Base-by-base conservation (phyloP, 2,329 filamentous ascomycete genomes). In the Neophaeococcomyces mojaviensis region DNA sequence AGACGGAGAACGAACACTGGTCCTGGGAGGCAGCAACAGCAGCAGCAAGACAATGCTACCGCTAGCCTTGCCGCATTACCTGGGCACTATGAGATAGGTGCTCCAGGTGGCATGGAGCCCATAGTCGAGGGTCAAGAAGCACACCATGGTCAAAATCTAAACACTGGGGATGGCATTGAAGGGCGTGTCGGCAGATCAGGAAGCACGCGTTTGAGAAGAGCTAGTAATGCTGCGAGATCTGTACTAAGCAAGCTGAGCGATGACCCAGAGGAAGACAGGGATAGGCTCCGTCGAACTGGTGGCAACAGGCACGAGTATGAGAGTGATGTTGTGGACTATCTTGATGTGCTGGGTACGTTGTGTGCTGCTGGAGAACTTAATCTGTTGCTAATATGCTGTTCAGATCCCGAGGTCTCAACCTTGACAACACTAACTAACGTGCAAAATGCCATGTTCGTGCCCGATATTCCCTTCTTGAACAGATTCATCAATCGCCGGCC, bases 361-460 rank as follows among this genome's bases (percentile, higher is more conserved):
- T 28, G 37, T 13, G 13, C 35, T 16, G 9, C 12, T 10, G 28
- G 47, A 10, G 30, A 35, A 7, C 36, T 7, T 37, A 18, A 54
- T 49, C 30, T 56, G 44, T 18, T 24, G 49, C 53, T 64, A 46
- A 69, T 52, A 13, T 32, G 20, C 6, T 48, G 30, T 22, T 4
- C 53, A 88, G 87, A 94, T 57, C 86, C 87, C 34, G 86, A 94
- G 66, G 81, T 94, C 3, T 80, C 86, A 30, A 87, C 87, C 0
- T 69, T 94, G 3, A 87, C 86, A 0, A 90, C 86, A 12, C 75
- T 94, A 8, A 94, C 86, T 35, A 94, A 94, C 58, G 82, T 94
- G 16, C 87, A 94, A 59, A 94, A 94, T 61, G 92, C 87, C 0
- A 77, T 94, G 8, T 94, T 94, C 64, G 70, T 94, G 2, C 88